Conservation (phyloP, 2,329 filamentous ascomycete species). For the Diaporthe nobilis region DNA sequence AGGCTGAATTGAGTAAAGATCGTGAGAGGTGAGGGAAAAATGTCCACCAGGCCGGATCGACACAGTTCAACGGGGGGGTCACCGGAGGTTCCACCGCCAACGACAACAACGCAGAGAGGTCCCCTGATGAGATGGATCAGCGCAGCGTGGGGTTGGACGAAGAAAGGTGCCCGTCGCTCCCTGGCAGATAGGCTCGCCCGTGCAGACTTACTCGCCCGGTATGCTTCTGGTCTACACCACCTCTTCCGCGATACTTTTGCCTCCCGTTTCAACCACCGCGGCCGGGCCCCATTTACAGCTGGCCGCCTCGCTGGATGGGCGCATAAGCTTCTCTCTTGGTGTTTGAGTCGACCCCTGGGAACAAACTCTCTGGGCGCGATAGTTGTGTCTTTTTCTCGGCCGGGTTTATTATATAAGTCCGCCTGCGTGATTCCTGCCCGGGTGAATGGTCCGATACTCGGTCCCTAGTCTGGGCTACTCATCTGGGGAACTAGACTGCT, state of each 20-base stretch:
- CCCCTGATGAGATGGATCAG: background rate
- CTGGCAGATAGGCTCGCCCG: background rate
- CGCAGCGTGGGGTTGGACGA: background rate
- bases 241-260: slow-evolving; percentile 9
- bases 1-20: slow-evolving; percentile 22
- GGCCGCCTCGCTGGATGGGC: background rate
- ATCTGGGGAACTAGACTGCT: background rate
- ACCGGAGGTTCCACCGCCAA: background rate
- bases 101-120: background rate
- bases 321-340: slow-evolving; percentile 8
- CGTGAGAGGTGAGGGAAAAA: slow-evolving; percentile 20
- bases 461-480: background rate
- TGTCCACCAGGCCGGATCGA: background rate
- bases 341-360: slow-evolving; percentile 7
- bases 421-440: background rate
- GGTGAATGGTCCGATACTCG: background rate
- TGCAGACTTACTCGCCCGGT: background rate
- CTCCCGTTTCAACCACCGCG: slow-evolving; percentile 9
- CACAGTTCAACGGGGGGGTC: no score
- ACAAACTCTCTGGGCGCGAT: slow-evolving; percentile 1
- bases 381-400: background rate
- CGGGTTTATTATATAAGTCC: background rate
- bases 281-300: no score
- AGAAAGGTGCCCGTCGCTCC: background rate
- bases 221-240: background rate